Base-by-base conservation (phyloP, 139 green algal genomes). In the Monoraphidium neglectum region DNA sequence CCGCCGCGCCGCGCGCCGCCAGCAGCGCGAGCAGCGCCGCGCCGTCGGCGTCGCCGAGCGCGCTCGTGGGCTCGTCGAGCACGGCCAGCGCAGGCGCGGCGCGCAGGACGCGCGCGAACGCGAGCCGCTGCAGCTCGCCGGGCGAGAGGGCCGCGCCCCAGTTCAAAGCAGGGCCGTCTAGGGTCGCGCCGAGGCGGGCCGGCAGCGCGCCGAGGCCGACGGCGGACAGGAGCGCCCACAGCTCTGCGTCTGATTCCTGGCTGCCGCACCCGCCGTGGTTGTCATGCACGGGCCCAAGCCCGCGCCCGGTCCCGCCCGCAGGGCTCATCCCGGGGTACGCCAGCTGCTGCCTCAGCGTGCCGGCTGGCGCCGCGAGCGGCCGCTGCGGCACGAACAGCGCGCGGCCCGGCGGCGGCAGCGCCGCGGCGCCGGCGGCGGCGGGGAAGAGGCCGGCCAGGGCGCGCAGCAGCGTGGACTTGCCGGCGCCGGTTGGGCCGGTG, bases 91-190 rank as follows among this genome's bases (percentile, higher is more conserved):
- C 36, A 8, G 87, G 87, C 36, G 49, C 61, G 37, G 76, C 74
- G 35, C 70, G 68, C 47, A 93, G 68, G 12, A 93, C 53, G 4
- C 89, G 54, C 6, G 86, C 85, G 30, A 93, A 59, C 6, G 77
- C 65, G 24, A 94, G 38, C 26, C 89, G 83, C 76, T 94, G 89
- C 67, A 90, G 63, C 82, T 94, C 86, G 2, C 89, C 89, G 16
- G 83, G 79, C 0, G 89, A 93, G 30, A 94, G 64, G 43, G 71
- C 65, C 18, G 66, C 75, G 24, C 49, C 76, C 82, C 77, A 82
- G 36, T 68, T 37, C 1, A 60, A 67, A 23, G 54, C 43, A 62
- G 54, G 10, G n/a, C n/a, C n/a, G n/a, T n/a, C n/a, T n/a, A n/a
- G n/a, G n/a, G n/a, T n/a, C n/a, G n/a, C n/a, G 15, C 15, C 13